Conservation (phyloP, 176 grass and related monocot species). For the Oryza officinalis region DNA sequence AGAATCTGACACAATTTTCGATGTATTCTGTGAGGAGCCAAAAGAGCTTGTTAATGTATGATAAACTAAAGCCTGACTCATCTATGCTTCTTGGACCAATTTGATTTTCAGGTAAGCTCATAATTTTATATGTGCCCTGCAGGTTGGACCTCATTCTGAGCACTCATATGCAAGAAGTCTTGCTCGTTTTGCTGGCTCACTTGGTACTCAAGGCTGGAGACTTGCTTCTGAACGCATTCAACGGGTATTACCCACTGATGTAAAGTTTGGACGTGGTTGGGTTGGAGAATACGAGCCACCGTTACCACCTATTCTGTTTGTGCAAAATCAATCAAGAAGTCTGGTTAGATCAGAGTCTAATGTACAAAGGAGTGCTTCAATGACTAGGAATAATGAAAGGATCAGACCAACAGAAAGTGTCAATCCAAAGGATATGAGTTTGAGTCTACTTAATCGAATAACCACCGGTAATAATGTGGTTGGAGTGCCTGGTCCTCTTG, state of each 20-base stretch:
- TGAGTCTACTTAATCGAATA: constrained; percentile 37
- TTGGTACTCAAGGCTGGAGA: constrained; percentile 82
- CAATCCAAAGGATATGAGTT: constrained; percentile 51
- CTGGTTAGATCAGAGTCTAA: constrained; percentile 35
- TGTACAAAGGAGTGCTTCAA: constrained; percentile 36
- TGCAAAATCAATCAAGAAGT: constrained; percentile 46
- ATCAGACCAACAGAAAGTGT: constrained; percentile 38
- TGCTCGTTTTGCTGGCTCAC: constrained; percentile 77
- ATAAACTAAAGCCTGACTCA: constrained; percentile 31
- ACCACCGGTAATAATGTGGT: constrained; percentile 33
- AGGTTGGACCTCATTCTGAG: constrained; percentile 82
- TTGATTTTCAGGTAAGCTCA: constrained; percentile 27
- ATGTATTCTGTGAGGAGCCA: constrained; percentile 53
- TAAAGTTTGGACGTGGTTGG: constrained; percentile 94
- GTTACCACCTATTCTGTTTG: constrained; percentile 53
- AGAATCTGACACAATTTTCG: constrained; percentile 58
- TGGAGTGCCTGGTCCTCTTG: constrained; percentile 55
- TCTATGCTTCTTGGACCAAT: constrained; percentile 2
- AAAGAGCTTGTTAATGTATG: constrained; percentile 80
- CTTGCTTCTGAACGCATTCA: constrained; percentile 78
- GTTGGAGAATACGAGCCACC: constrained; percentile 83
- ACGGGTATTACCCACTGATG: constrained; percentile 68
- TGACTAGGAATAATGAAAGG: constrained; percentile 38
- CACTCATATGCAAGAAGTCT: constrained; percentile 88
- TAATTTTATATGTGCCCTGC: constrained; percentile 39